Evolutionary conservation across 2,329 filamentous ascomycete genomes (phyloP).

Genomic region (Hypoxylon sp.): DNA sequence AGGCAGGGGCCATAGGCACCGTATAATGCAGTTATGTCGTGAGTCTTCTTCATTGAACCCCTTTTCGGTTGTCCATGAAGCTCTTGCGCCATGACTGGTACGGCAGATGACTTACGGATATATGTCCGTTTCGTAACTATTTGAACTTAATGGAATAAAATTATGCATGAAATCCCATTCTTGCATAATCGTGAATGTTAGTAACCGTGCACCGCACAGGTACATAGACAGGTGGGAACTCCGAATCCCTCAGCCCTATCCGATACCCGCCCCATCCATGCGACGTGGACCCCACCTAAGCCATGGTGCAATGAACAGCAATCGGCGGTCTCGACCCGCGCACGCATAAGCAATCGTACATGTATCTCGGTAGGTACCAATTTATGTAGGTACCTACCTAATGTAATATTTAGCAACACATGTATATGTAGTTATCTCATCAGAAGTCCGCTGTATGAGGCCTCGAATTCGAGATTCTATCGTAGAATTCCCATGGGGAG

Average conservation of each 20-base stretch:
- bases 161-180: background rate
- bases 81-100: background rate
- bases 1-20: background rate
- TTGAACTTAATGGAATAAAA: background rate
- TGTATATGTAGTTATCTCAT: background rate
- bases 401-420: too few relatives aligned
- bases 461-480: background rate
- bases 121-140: background rate
- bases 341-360: background rate
- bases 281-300: background rate
- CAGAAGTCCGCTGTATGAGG: background rate
- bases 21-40: background rate
- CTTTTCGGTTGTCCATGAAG: background rate
- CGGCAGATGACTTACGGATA: too few relatives aligned
- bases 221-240: background rate
- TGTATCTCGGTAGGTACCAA: background rate
- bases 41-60: background rate
- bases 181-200: background rate
- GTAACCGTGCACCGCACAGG: background rate
- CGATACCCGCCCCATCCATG: constrained; percentile 5
- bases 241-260: constrained; percentile 10
- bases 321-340: background rate
- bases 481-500: background rate
- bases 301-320: background rate
- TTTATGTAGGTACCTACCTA: background rate